Percentiles rank a stretch among this genome's conserved stretches.
Conservation (phyloP, 177 flowering plant species). For the Vitis hybrid region DNA sequence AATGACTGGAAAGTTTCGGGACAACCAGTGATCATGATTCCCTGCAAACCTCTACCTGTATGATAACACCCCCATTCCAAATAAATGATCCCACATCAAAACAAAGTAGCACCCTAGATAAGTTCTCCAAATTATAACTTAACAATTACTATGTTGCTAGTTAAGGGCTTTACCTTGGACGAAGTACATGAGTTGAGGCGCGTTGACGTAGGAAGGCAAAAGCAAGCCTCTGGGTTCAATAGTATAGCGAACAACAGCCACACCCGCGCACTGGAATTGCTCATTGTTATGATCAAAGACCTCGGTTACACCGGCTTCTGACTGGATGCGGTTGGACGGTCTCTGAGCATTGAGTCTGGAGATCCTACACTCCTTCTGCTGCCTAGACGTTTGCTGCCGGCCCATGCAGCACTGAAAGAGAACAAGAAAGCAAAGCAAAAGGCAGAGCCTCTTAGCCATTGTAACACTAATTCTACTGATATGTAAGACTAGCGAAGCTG, state of each 20-base stretch:
- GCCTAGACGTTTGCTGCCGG: neutral
- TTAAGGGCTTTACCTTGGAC: conserved; percentile 23
- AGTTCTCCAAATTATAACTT: no score
- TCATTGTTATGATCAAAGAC: conserved; percentile 42
- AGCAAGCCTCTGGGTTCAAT: conserved; percentile 42
- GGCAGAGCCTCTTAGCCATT: conserved; percentile 16
- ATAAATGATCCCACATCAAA: neutral
- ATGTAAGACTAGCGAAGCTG: no score
- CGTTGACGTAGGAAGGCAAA: conserved; percentile 41
- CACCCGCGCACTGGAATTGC: conserved; percentile 55
- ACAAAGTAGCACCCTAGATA: no score
- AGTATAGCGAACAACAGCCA: conserved; percentile 25
- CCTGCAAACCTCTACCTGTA: conserved; percentile 59
- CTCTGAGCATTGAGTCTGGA: conserved; percentile 34
- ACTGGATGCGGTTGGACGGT: conserved; percentile 31
- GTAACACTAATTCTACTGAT: neutral
- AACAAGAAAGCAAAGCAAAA: conserved; percentile 23
- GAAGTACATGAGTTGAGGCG: conserved; percentile 32
- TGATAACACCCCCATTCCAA: neutral
- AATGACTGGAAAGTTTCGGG: conserved; percentile 56
- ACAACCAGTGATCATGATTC: conserved; percentile 59
- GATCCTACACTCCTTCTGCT: conserved; percentile 31
- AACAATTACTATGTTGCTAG: no score
- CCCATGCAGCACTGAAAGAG: conserved; percentile 30
- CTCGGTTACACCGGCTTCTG: conserved; percentile 55